A percentile compares a stretch with the other conserved stretches of the same genome.
These are phyloP conservation scores for Alloteropsis semialata DNA, from an alignment of 176 grass and related monocot species.

Conservation along the genomic window DNA sequence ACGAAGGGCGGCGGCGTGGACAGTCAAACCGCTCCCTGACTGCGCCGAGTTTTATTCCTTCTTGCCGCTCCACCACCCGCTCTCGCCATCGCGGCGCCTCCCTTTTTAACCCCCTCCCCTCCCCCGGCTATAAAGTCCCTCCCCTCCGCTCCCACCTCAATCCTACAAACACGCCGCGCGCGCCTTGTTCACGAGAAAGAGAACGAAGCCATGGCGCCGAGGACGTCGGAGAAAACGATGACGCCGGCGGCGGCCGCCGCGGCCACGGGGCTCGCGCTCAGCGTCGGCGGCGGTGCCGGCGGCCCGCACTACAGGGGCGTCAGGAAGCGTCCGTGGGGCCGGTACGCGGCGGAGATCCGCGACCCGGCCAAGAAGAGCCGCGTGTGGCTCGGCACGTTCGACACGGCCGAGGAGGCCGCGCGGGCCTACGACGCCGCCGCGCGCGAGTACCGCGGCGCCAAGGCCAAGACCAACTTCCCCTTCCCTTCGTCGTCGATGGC, in stretches of 20 bases:
- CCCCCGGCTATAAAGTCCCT: slow-evolving; percentile 21
- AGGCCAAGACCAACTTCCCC: slow-evolving; percentile 96
- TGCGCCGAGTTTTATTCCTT: slow-evolving; percentile 53
- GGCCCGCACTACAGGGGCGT: slow-evolving; percentile 69
- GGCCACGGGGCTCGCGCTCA: slow-evolving; percentile 25
- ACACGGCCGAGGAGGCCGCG: slow-evolving; percentile 91
- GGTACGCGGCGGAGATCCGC: slow-evolving; percentile 89
- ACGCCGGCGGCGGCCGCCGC: neutral
- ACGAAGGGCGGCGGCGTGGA: slow-evolving; percentile 57
- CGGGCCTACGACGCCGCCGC: slow-evolving; percentile 80
- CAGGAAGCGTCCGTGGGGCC: slow-evolving; percentile 87
- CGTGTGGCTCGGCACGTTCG: slow-evolving; percentile 92
- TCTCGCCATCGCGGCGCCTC: slow-evolving; percentile 7
- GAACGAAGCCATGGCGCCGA: slow-evolving; percentile 34
- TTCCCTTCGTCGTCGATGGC: neutral
- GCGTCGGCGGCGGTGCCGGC: neutral
- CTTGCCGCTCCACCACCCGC: slow-evolving; percentile 54
- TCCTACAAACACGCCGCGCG: neutral
- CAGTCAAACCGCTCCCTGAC: slow-evolving; percentile 84
- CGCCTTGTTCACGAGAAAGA: neutral
- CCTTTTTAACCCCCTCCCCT: slow-evolving; percentile 33
- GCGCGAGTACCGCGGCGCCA: slow-evolving; percentile 76
- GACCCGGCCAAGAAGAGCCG: slow-evolving; percentile 91
- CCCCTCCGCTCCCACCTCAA: neutral
- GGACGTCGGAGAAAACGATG: slow-evolving; percentile 41